A percentile compares a stretch with the other conserved stretches of the same genome.
Evolutionary conservation across 2,329 filamentous ascomycete species (phyloP).

Genomic region (Penicillium hesseltinei): DNA sequence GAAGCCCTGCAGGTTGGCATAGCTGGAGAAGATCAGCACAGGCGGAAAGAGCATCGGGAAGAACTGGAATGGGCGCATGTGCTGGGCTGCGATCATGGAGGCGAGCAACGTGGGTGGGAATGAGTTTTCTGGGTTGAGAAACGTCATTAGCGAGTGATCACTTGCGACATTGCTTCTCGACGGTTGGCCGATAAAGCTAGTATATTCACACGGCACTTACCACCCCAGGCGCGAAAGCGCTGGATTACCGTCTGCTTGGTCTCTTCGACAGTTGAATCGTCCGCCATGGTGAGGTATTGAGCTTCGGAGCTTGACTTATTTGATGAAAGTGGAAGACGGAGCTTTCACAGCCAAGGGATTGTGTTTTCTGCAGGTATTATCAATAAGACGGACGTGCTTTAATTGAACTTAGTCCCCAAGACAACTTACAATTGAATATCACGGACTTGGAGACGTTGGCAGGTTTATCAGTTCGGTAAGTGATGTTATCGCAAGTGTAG

Average conservation of each 20-base stretch:
- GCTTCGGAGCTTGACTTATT: neutral
- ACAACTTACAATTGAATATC: neutral
- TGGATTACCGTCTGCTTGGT: constrained; percentile 41
- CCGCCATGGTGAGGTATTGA: constrained; percentile 25
- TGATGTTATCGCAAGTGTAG: constrained; percentile 11
- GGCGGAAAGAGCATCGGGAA: constrained; percentile 68
- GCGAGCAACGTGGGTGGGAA: constrained; percentile 65
- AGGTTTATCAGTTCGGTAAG: neutral
- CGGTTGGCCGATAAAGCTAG: neutral
- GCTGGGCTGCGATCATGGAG: constrained; percentile 64
- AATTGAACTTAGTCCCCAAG: neutral
- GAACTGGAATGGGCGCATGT: constrained; percentile 63
- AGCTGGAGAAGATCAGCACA: constrained; percentile 63
- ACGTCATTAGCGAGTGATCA: constrained; percentile 2
- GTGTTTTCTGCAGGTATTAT: constrained; percentile 1
- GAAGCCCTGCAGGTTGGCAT: constrained; percentile 63
- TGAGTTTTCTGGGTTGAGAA: constrained; percentile 54
- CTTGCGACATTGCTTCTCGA: neutral
- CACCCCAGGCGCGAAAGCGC: constrained; percentile 44
- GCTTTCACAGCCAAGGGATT: neutral
- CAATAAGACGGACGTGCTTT: neutral
- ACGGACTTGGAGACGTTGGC: neutral
- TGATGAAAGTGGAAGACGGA: neutral
- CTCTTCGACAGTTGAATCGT: constrained; percentile 31
- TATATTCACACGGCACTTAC: constrained; percentile 28